phyloP scores from a whole-genome alignment of 1,139 yeast genomes.

The Suhomyces anneliseae region DNA sequence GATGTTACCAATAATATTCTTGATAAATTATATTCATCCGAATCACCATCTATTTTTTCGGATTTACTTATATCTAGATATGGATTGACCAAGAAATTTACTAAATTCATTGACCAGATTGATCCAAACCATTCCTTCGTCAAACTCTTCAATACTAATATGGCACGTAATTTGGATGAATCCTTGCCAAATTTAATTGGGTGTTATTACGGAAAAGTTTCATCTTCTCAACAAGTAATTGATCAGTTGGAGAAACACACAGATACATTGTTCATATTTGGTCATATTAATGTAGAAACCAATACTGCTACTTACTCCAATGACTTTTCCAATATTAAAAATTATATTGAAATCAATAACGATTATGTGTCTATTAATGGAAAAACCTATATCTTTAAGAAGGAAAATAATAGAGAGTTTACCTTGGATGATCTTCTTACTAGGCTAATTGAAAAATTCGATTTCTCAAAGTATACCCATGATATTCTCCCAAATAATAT shows the following conservation, averaged over 20 bases:
- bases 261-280: slow-evolving; percentile 54
- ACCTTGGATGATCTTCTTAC: slow-evolving; percentile 17
- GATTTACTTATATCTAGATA: slow-evolving; percentile 67
- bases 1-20: slow-evolving; percentile 49
- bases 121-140: slow-evolving; percentile 23
- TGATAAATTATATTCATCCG: slow-evolving; percentile 48
- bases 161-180: slow-evolving; percentile 67
- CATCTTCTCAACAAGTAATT: slow-evolving; percentile 22
- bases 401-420: slow-evolving; percentile 17
- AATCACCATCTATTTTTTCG: slow-evolving; percentile 61
- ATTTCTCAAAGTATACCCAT: slow-evolving; percentile 9
- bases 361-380: slow-evolving; percentile 35
- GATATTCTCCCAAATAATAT: slow-evolving; percentile 10
- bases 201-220: slow-evolving; percentile 52
- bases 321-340: slow-evolving; percentile 22
- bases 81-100: slow-evolving; percentile 40
- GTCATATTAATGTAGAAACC: slow-evolving; percentile 53
- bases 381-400: slow-evolving; percentile 22
- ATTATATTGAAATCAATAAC: slow-evolving; percentile 33
- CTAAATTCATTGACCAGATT: slow-evolving; percentile 43
- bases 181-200: slow-evolving; percentile 59
- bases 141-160: slow-evolving; percentile 32
- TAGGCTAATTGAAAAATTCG: slow-evolving; percentile 9
- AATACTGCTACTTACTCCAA: slow-evolving; percentile 48
- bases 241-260: slow-evolving; percentile 33